phyloP scores from a whole-genome alignment of 108 stramenopile species.

The Pelagomonas calceolata region DNA sequence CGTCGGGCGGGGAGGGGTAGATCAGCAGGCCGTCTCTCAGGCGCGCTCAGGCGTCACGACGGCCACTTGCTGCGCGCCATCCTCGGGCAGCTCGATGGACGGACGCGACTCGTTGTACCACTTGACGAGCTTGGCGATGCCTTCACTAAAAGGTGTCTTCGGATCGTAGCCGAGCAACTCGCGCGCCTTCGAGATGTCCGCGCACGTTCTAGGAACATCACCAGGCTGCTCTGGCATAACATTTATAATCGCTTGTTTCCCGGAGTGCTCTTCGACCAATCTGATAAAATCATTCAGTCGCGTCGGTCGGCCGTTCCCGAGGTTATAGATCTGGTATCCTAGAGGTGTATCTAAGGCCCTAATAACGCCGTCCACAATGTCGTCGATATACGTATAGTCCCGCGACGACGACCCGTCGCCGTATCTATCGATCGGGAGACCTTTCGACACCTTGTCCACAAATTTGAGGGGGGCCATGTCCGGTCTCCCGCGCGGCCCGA shows the following conservation, averaged over 20 bases:
- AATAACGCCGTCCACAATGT: conserved; percentile 82
- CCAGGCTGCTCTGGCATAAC: conserved; percentile 91
- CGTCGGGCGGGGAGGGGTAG: too few relatives aligned
- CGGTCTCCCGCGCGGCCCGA: conserved; percentile 84
- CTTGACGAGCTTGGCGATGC: conserved; percentile 73
- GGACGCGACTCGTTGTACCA: too few relatives aligned
- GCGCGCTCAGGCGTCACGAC: too few relatives aligned
- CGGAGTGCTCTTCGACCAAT: conserved; percentile 74
- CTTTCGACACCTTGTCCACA: conserved; percentile 80
- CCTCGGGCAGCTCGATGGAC: too few relatives aligned
- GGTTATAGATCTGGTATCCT: conserved; percentile 86
- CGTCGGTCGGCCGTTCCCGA: conserved; percentile 84
- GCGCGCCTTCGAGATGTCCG: conserved; percentile 79
- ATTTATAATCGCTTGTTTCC: conserved; percentile 70
- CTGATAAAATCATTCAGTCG: conserved; percentile 80
- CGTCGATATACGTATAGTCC: conserved; percentile 84
- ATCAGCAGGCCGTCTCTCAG: too few relatives aligned
- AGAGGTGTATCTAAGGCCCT: conserved; percentile 81
- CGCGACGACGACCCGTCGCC: conserved; percentile 75
- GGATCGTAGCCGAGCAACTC: conserved; percentile 79
- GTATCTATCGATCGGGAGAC: conserved; percentile 85
- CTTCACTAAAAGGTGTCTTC: conserved; percentile 78
- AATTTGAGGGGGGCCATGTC: conserved; percentile 98
- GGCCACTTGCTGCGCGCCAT: too few relatives aligned
- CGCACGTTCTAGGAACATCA: conserved; percentile 96